Conservation (phyloP, 2,329 filamentous ascomycete species). For the Cercospora sesami region DNA sequence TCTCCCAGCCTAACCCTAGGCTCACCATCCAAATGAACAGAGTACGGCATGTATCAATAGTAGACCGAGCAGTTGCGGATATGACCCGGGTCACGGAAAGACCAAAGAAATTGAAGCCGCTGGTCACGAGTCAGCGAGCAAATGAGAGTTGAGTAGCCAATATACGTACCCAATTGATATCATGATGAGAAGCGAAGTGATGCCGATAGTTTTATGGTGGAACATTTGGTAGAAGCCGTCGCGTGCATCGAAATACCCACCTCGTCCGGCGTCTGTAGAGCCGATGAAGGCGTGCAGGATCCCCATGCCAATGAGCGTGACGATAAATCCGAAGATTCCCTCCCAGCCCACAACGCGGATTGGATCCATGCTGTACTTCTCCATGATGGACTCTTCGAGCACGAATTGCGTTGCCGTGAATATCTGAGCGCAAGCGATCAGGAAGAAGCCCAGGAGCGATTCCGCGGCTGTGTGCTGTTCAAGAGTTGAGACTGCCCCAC, state of each 20-base stretch:
- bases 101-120: conserved; percentile 98
- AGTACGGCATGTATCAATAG: conserved; percentile 95
- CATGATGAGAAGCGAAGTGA: conserved; percentile 90
- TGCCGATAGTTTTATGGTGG: conserved; percentile 66
- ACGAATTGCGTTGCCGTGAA: conserved; percentile 98
- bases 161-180: conserved; percentile 82
- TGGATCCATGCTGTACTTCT: conserved; percentile 75
- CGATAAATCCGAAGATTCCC: conserved; percentile 81
- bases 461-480: conserved; percentile 59
- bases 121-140: conserved; percentile 42
- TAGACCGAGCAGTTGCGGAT: conserved; percentile 88
- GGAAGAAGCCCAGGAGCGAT: conserved; percentile 77
- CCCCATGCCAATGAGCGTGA: conserved; percentile 77
- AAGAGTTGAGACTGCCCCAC: conserved; percentile 40
- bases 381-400: conserved; percentile 88
- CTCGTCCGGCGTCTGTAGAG: conserved; percentile 67
- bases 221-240: conserved; percentile 84
- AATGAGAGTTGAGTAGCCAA: not conserved
- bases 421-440: conserved; percentile 92
- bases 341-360: conserved; percentile 95
- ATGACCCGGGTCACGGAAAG: conserved; percentile 87
- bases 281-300: conserved; percentile 77
- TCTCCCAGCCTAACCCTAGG: conserved; percentile 90
- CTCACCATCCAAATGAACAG: conserved; percentile 98
- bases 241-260: conserved; percentile 85